Conservation (phyloP, 331 rosid species). For the Prunus yedoensis region DNA sequence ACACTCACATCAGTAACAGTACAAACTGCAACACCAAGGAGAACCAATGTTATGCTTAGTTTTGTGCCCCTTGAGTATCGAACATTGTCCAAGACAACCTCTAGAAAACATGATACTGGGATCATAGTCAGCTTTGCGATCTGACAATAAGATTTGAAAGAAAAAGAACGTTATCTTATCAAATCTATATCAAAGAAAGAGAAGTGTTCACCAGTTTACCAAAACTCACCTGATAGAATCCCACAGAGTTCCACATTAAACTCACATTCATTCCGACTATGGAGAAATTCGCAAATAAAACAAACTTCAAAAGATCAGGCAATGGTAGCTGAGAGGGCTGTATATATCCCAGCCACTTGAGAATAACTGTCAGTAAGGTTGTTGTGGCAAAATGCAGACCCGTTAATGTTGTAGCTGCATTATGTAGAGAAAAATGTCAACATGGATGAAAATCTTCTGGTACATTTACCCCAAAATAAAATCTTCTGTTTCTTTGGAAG, state of each 20-base stretch:
- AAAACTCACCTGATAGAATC: constrained; percentile 82
- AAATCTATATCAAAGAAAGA: constrained; percentile 4
- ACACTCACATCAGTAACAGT: constrained; percentile 96
- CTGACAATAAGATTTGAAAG: constrained; percentile 44
- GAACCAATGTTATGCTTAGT: constrained; percentile 77
- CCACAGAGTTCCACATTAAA: constrained; percentile 98
- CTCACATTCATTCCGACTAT: constrained; percentile 97
- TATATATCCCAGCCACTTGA: constrained; percentile 78
- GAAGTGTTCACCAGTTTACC: constrained; percentile 12
- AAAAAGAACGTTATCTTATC: constrained; percentile 8
- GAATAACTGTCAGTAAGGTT: constrained; percentile 67
- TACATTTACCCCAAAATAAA: background rate
- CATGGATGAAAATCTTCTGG: constrained; percentile 13
- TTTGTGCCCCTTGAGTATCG: constrained; percentile 89
- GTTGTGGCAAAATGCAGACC: constrained; percentile 93
- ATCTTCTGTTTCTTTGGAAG: background rate
- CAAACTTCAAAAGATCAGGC: constrained; percentile 77
- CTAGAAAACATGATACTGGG: constrained; percentile 92
- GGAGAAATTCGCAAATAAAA: constrained; percentile 85
- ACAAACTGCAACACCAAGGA: constrained; percentile 91
- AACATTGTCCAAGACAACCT: constrained; percentile 78
- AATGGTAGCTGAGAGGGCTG: constrained; percentile 72
- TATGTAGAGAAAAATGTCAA: constrained; percentile 25
- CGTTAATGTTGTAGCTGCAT: constrained; percentile 91
- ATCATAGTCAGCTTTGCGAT: constrained; percentile 97